Evolutionary conservation across 2,329 filamentous ascomycete genomes (phyloP), one percentile per base, ranked within the genome.

Genomic region (Exophiala phaeomuriformis): DNA sequence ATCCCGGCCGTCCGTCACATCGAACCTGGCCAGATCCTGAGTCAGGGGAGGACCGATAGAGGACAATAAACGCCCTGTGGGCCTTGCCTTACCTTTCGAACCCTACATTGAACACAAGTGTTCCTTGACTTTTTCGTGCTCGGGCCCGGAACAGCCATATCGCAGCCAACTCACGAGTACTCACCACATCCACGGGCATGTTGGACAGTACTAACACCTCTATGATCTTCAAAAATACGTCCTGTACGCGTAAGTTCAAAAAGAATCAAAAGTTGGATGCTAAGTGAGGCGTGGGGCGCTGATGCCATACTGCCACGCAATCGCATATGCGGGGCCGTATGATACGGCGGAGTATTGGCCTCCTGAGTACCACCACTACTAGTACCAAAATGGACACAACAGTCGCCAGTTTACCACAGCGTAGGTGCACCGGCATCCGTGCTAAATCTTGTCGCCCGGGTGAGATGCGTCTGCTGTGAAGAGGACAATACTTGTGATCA

Each of bases 81-180:
- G 32, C 28, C 8, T 1, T 6, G 39, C 8, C 53, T 48, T 28
- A 51, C 53, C 53, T 55, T 55, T 47, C 53, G 43, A 27, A 49
- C 53, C 31, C 53, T 47, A 29, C 53, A 55, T 41, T 55, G 53
- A 32, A 51, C 47, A 37, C 53, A 55, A 27, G 53, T 55, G 12
- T 43, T 55, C 35, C 49, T 55, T 29, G 53, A 51, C 49, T 48
- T 51, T 30, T 49, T 46, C 31, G 49, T 36, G 36, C 29, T 55
- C 39, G 49, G 30, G 12, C 44, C 27, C 44, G 40, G 43, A 12
- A 51, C 44, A 45, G 44, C 48, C 53, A 55, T 53, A 36, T 47
- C 39, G 39, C 19, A 41, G 39, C 39, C 39, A 28, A 41, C 39
- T 41, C 39, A 41, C 39, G 39, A 41, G 39, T 27, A 28, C 7